Percentiles rank a stretch among this genome's conserved stretches.
phyloP scores from a whole-genome alignment of 2,329 filamentous ascomycete genomes.

The Alternaria sp. region DNA sequence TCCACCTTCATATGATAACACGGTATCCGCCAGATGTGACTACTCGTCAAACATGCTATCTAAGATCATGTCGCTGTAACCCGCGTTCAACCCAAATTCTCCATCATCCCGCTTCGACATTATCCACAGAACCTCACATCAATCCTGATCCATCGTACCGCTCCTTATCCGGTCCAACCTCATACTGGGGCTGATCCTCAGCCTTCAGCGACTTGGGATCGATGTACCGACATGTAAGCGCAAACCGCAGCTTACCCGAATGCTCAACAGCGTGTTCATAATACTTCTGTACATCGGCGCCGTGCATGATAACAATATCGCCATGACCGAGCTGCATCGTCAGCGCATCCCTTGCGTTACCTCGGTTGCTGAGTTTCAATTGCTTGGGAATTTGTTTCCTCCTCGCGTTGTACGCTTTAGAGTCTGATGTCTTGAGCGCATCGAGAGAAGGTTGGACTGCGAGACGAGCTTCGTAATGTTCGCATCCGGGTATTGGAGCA shows the following conservation, averaged over 20 bases:
- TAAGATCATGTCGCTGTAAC: neutral
- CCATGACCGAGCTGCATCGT: constrained; percentile 64
- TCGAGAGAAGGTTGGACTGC: constrained; percentile 38
- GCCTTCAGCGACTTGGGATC: constrained; percentile 52
- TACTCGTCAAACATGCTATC: neutral
- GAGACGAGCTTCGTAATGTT: constrained; percentile 44
- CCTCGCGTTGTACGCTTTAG: constrained; percentile 30
- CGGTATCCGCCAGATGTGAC: neutral
- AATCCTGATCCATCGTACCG: constrained; percentile 44
- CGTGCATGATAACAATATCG: constrained; percentile 70
- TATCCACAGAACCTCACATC: neutral
- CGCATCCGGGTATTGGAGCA: constrained; percentile 37
- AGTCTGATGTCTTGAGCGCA: constrained; percentile 19
- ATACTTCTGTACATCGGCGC: constrained; percentile 62
- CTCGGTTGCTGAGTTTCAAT: constrained; percentile 41
- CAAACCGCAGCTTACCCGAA: constrained; percentile 60
- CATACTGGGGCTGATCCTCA: constrained; percentile 48
- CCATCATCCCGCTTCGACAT: no score
- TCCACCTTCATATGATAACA: neutral
- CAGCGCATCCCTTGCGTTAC: constrained; percentile 47
- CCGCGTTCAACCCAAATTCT: neutral
- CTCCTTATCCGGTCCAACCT: constrained; percentile 43
- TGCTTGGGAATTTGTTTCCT: constrained; percentile 46
- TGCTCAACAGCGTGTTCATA: constrained; percentile 66
- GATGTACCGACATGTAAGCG: constrained; percentile 63